A percentile compares a stretch with the other conserved stretches of the same genome.
phyloP scores from a whole-genome alignment of 805 yeast species.

The Wickerhamomyces strasburgensis region DNA sequence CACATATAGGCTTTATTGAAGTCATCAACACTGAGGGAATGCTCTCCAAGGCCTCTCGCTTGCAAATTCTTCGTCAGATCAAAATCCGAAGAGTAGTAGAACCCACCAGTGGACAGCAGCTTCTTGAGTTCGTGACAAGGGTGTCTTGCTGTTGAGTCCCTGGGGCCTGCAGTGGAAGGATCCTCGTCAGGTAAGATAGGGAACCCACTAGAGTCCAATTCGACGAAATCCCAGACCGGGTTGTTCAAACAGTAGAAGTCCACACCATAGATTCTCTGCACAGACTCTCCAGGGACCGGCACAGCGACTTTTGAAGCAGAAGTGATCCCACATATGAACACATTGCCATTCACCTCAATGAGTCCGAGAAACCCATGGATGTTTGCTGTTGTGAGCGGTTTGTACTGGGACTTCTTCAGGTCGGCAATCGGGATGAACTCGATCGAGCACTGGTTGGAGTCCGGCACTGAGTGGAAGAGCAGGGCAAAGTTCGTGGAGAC shows the following conservation, averaged over 20 bases:
- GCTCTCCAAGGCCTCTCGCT: slow-evolving; percentile 53
- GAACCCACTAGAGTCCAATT: slow-evolving; percentile 62
- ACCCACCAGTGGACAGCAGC: slow-evolving; percentile 79
- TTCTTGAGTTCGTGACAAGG: slow-evolving; percentile 82
- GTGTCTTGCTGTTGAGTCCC: slow-evolving; percentile 30
- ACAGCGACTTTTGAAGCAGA: slow-evolving; percentile 73
- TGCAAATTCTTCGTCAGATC: slow-evolving; percentile 88
- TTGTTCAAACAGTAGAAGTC: slow-evolving; percentile 77
- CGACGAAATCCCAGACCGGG: slow-evolving; percentile 75
- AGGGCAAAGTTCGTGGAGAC: slow-evolving; percentile 40
- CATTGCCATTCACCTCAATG: slow-evolving; percentile 60
- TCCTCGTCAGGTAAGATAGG: slow-evolving; percentile 45
- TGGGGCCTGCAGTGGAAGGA: slow-evolving; percentile 11
- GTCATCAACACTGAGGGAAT: slow-evolving; percentile 47
- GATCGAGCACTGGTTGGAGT: slow-evolving; percentile 38
- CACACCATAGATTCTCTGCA: slow-evolving; percentile 75
- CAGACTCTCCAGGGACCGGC: slow-evolving; percentile 75
- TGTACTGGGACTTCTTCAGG: slow-evolving; percentile 34
- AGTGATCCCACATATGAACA: slow-evolving; percentile 75
- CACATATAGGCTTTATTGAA: slow-evolving; percentile 85
- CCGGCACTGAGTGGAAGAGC: slow-evolving; percentile 38
- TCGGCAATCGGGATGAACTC: slow-evolving; percentile 40
- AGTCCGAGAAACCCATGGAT: slow-evolving; percentile 76
- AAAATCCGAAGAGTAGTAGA: slow-evolving; percentile 87
- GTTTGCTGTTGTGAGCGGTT: slow-evolving; percentile 38